Evolutionary conservation across 768 basidiomycete species (phyloP).

Genomic region (Pleurotus sapidus): DNA sequence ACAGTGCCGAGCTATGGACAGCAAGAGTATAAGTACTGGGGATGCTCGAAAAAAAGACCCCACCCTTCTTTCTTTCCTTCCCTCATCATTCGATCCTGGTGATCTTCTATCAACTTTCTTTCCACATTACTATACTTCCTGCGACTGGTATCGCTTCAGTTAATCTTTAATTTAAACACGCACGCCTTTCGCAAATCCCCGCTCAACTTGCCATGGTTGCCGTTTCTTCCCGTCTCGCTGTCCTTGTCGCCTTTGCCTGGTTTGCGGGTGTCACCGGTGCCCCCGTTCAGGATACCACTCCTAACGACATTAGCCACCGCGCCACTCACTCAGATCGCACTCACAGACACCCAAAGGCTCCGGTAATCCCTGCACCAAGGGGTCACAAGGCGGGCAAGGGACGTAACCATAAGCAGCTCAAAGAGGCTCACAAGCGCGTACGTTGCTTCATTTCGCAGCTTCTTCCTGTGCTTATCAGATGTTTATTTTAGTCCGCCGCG

Average conservation of each 20-base stretch:
- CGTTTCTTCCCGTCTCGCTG: slow-evolving; percentile 43
- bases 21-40: slow-evolving; percentile 22
- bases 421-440: slow-evolving; percentile 2
- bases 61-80: slow-evolving; percentile 31
- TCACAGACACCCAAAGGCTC: slow-evolving; percentile 5
- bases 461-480: not conserved
- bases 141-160: slow-evolving; percentile 22
- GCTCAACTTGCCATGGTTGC: slow-evolving; percentile 41
- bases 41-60: slow-evolving; percentile 6
- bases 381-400: not conserved
- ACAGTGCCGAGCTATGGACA: not conserved
- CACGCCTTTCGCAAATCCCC: slow-evolving; percentile 13
- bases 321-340: slow-evolving; percentile 7
- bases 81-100: slow-evolving; percentile 51
- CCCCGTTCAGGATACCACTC: slow-evolving; percentile 14
- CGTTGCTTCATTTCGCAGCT: not conserved
- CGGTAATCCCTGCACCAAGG: not conserved
- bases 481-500: not conserved
- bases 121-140: slow-evolving; percentile 14
- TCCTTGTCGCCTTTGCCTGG: slow-evolving; percentile 42
- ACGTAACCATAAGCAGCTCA: not conserved
- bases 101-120: slow-evolving; percentile 35
- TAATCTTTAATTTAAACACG: slow-evolving; percentile 9
- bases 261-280: slow-evolving; percentile 43
- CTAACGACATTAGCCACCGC: too few relatives aligned